phyloP scores from a whole-genome alignment of 2,329 filamentous ascomycete species.

The Trichoderma harzianum region DNA sequence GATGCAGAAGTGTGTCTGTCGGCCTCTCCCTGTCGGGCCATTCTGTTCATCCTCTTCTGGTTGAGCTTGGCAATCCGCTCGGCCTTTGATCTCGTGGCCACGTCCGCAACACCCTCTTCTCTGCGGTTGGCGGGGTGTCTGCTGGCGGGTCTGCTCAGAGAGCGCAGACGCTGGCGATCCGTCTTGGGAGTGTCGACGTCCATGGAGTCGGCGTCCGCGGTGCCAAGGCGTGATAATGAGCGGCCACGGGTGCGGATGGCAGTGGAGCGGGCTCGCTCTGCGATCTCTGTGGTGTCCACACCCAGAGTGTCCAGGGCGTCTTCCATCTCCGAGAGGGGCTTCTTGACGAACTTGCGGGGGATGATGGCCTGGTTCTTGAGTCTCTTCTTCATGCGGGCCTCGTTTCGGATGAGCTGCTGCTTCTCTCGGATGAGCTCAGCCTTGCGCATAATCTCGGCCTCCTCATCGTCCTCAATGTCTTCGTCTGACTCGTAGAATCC shows the following conservation, averaged over 20 bases:
- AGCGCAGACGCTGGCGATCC: constrained; percentile 59
- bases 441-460: constrained; percentile 84
- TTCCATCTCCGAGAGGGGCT: constrained; percentile 84
- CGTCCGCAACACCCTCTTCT: constrained; percentile 72
- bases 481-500: constrained; percentile 89
- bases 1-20: constrained; percentile 84
- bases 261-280: constrained; percentile 64
- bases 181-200: constrained; percentile 57
- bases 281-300: constrained; percentile 73
- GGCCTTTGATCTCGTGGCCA: constrained; percentile 67
- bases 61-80: constrained; percentile 83
- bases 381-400: constrained; percentile 89
- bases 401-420: constrained; percentile 86
- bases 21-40: constrained; percentile 94
- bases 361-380: constrained; percentile 97
- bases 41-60: constrained; percentile 98
- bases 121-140: constrained; percentile 64
- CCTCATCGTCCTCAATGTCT: constrained; percentile 81
- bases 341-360: constrained; percentile 75
- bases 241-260: constrained; percentile 66
- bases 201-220: constrained; percentile 70
- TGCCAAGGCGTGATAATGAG: constrained; percentile 58
- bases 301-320: constrained; percentile 80
- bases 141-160: constrained; percentile 70
- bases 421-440: constrained; percentile 95